Conservation (phyloP, 225 moss, liverwort and hornwort species). For the Asterella californica region DNA sequence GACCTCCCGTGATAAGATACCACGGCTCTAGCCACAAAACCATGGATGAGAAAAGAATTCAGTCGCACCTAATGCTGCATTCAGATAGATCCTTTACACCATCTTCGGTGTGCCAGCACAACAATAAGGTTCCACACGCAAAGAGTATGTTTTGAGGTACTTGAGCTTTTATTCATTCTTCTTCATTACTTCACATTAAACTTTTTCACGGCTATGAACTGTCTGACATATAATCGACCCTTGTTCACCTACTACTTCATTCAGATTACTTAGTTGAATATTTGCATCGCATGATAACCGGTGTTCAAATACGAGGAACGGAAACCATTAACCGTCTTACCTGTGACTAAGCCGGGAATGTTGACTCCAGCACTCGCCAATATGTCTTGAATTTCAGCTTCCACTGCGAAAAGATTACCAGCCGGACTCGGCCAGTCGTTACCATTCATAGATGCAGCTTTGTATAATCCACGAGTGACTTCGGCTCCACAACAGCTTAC, state of each 20-base stretch:
- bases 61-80: too few species aligned
- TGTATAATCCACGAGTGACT: conserved; percentile 72
- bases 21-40: too few species aligned
- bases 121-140: too few species aligned
- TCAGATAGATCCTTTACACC: too few species aligned
- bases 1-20: too few species aligned
- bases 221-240: background rate
- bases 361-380: conserved; percentile 67
- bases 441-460: conserved; percentile 93
- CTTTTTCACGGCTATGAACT: background rate
- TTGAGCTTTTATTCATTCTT: too few species aligned
- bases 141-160: too few species aligned
- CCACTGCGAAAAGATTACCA: conserved; percentile 76
- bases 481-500: conserved; percentile 84
- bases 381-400: conserved; percentile 79
- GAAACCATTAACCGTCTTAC: conserved; percentile 29
- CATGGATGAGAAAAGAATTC: too few species aligned
- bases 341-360: conserved; percentile 61
- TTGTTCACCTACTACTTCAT: background rate
- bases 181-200: too few species aligned
- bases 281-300: background rate
- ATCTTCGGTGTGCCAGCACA: too few species aligned
- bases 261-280: too few species aligned
- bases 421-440: conserved; percentile 98
- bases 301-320: background rate